These are phyloP conservation scores for Paraphysoderma sedebokerense DNA, from an alignment of 371 early-diverging fungal genomes.

Conservation along the genomic window DNA sequence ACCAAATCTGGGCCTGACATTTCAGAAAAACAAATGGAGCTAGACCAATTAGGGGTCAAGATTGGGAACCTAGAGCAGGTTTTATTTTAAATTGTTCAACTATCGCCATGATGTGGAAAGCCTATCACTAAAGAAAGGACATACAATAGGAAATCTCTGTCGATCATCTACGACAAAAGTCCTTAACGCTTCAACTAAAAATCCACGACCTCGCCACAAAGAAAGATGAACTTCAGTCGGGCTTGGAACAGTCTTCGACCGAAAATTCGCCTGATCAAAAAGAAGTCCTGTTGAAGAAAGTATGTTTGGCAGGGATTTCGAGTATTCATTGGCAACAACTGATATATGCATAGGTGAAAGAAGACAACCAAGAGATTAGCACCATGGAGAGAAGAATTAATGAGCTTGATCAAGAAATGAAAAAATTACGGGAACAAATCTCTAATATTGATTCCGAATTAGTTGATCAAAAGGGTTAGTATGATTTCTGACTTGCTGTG, in stretches of 20 bases:
- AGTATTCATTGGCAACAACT: too few species aligned
- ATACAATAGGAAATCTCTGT: too few species aligned
- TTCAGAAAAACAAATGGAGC: slow-evolving; percentile 10
- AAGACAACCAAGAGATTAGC: slow-evolving; percentile 27
- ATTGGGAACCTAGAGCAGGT: neutral
- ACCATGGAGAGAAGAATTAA: slow-evolving; percentile 28
- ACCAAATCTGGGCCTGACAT: slow-evolving; percentile 9
- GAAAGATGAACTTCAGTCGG: slow-evolving; percentile 8
- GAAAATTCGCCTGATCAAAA: slow-evolving; percentile 22
- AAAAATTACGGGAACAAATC: slow-evolving; percentile 11
- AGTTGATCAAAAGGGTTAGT: too few species aligned
- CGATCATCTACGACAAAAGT: slow-evolving; percentile 7
- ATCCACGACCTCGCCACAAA: slow-evolving; percentile 12
- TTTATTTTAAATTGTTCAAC: too few species aligned
- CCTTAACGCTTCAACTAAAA: slow-evolving; percentile 12
- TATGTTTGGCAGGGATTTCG: too few species aligned
- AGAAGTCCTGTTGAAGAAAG: slow-evolving; percentile 21
- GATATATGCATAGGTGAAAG: too few species aligned
- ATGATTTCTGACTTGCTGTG: too few species aligned
- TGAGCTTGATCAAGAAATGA: slow-evolving; percentile 20
- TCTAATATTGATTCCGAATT: slow-evolving; percentile 16
- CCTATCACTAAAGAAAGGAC: too few species aligned
- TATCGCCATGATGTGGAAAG: too few species aligned
- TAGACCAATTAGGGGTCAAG: slow-evolving; percentile 8
- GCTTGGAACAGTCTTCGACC: neutral